Evolutionary conservation across 1,284 basidiomycete species (phyloP), one percentile per base, ranked within the genome.

Genomic region (Ganoderma sinense): DNA sequence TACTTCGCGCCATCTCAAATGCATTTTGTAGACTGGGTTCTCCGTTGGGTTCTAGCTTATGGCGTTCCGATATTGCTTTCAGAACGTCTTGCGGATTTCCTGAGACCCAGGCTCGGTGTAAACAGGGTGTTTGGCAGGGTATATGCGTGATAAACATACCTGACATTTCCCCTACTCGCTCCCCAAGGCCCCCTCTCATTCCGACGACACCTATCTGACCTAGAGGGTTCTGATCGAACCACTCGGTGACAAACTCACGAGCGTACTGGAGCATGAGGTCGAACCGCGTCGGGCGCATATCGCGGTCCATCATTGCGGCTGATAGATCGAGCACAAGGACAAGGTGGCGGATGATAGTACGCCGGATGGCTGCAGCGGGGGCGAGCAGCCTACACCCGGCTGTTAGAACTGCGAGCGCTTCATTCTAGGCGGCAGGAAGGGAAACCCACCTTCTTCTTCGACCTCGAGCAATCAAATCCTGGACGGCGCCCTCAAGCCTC

Each of bases 181-280:
- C 96, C 0, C 95, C 95, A 40, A 97, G 80, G 0, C 97, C 94
- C 63, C 94, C 91, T 26, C 97, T 87, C 89, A 99, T 95, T 10
- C 94, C 93, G n/a, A 97, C 94, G 36, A 97, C 83, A 4, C 95
- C 96, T 71, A 98, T 93, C 81, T 99, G 97, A n/a, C 97, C 97
- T 23, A 99, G 87, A 0, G 97, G 97, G 78, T 99, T 99, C 83
- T 99, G 98, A 82, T 99, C 98, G 81, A 99, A 99, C 95, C 97
- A 99, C 80, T 99, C 97, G 10, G 89, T 85, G 29, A 99, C 88
- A 75, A 99, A 99, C 73, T 96, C 93, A 67, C 95, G 88, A 20
- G 96, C 88, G 78, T 97, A 97, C 77, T 96, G 92, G 51, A 99
- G 82, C 72, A 92, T 93, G 55, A 99, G 82, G 77, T 98, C 95